These are phyloP conservation scores for Boletus tylopilopsis DNA, from an alignment of 768 basidiomycete species.

Conservation along the genomic window DNA sequence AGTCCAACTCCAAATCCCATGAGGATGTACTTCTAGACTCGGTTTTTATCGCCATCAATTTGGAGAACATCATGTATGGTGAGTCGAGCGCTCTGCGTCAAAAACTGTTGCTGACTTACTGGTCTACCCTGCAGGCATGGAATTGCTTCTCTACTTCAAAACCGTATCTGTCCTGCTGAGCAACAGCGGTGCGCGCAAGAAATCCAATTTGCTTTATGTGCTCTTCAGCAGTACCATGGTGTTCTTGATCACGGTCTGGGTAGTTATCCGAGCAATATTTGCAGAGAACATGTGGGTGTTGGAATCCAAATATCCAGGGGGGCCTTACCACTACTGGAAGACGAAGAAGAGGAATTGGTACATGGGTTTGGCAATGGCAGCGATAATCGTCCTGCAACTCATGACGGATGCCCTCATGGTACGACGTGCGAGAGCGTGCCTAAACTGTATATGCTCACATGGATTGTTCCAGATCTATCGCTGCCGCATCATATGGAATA, in stretches of 20 bases:
- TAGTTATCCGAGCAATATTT: constrained; percentile 19
- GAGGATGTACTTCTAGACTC: constrained; percentile 5
- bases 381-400: not conserved
- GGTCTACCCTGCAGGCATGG: constrained; percentile 14
- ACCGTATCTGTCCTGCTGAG: constrained; percentile 16
- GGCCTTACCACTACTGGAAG: constrained; percentile 31
- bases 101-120: not conserved
- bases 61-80: constrained; percentile 24
- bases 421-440: not conserved
- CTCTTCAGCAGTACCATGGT: constrained; percentile 26
- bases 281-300: constrained; percentile 36
- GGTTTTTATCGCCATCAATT: constrained; percentile 14
- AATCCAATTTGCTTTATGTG: constrained; percentile 12
- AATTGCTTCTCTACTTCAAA: constrained; percentile 23
- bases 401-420: constrained; percentile 20
- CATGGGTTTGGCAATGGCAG: constrained; percentile 11
- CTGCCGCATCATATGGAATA: not conserved
- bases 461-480: constrained; percentile 26
- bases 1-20: not conserved
- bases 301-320: constrained; percentile 32
- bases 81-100: not conserved
- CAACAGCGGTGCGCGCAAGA: constrained; percentile 1
- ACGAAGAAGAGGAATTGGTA: constrained; percentile 26
- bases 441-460: not conserved
- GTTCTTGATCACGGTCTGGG: constrained; percentile 30